Evolutionary conservation across 495 filamentous ascomycete species (phyloP).

Genomic region (Lichina pygmaea): DNA sequence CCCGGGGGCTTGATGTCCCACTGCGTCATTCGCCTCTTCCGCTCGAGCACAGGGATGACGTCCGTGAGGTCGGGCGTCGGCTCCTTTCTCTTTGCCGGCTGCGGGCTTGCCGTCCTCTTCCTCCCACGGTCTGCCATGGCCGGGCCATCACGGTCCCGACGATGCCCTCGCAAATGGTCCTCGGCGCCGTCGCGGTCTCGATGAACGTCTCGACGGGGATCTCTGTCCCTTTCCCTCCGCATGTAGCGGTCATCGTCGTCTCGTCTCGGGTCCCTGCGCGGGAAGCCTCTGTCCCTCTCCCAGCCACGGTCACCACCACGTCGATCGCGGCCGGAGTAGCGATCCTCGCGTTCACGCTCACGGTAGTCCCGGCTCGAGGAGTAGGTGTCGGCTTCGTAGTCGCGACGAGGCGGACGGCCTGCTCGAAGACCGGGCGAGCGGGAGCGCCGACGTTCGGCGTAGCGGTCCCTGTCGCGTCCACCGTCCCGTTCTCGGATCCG

Average conservation of each 20-base stretch:
- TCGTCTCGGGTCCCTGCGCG: conserved; percentile 24
- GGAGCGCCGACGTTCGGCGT: conserved; percentile 39
- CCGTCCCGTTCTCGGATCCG: conserved; percentile 18
- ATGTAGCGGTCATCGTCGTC: conserved; percentile 35
- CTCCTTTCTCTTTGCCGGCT: conserved; percentile 63
- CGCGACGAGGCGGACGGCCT: conserved; percentile 26
- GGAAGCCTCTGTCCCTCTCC: conserved; percentile 41
- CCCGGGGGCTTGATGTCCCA: conserved; percentile 99
- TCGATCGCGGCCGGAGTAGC: conserved; percentile 41
- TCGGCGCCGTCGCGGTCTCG: conserved; percentile 38
- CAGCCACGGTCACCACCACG: conserved; percentile 31
- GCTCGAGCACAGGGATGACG: conserved; percentile 44
- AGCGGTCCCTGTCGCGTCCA: conserved; percentile 11
- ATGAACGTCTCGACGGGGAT: conserved; percentile 30
- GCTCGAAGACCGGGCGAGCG: conserved; percentile 38
- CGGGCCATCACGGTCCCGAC: conserved; percentile 15
- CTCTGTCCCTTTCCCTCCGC: conserved; percentile 25
- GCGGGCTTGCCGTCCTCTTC: conserved; percentile 49
- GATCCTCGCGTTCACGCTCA: conserved; percentile 73
- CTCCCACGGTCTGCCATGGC: conserved; percentile 27
- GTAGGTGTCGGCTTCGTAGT: conserved; percentile 63
- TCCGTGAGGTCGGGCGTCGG: conserved; percentile 88
- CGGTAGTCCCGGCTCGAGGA: conserved; percentile 73
- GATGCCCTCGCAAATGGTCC: conserved; percentile 28
- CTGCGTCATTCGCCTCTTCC: conserved; percentile 78